Base-by-base conservation (phyloP, 768 basidiomycete genomes). In the Holtermanniella nyarrowii region DNA sequence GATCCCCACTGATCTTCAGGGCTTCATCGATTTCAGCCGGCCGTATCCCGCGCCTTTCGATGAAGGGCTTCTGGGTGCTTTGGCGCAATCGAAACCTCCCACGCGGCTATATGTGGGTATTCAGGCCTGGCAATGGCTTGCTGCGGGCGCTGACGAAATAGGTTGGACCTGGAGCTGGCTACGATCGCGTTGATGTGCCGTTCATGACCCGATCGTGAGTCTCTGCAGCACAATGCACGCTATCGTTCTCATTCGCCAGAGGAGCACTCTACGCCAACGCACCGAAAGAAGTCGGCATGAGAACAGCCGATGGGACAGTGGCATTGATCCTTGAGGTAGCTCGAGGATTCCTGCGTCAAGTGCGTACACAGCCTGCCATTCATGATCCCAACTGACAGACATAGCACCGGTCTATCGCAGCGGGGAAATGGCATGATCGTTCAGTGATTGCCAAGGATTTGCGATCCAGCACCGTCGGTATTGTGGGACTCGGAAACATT, bases 401-500 rank as follows among this genome's bases (percentile, higher is more conserved):
- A 3, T 12, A 52, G 51, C 53, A 48, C 54, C 26, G 26, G 26
- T 67, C 46, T 27, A 63, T 31, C 22, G 55, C 54, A 47, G 47
- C 48, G 11, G 58, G 59, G 12, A 48, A 50, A 25, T 61, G 49
- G 27, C 14, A n/a, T 18, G 22, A 50, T 16, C n/a, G 39, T 1
- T 16, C 23, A 18, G 45, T 52, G 12, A 22, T 23, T 20, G 48
- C 52, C 10, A 13, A 48, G 18, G 52, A 55, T 23, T 55, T 53
- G 56, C 44, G 48, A 21, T 50, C 42, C 7, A 43, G 45, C 7
- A 52, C 53, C n/a, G 51, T 74, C 48, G 73, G 72, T 18, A 70
- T 74, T 44, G 53, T 74, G 22, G 73, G 73, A 11, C 60, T 74
- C 55, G 73, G 73, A 20, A 66, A 60, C 39, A 74, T 74, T 42